phyloP scores from a whole-genome alignment of 2,329 filamentous ascomycete species.

The Aspergillus piperis region DNA sequence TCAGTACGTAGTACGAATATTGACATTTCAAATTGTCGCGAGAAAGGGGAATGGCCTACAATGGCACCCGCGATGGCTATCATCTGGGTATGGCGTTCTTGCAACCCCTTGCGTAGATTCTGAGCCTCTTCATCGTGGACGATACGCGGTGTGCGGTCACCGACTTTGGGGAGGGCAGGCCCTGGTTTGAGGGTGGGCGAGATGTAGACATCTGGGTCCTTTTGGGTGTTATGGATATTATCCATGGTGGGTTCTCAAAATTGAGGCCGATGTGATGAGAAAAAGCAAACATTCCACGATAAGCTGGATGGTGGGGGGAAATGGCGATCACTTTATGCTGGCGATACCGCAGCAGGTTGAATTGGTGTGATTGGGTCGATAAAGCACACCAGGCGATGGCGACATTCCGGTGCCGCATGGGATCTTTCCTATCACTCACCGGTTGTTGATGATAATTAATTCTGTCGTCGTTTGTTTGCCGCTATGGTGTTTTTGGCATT shows the following conservation, averaged over 20 bases:
- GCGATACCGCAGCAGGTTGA: not conserved
- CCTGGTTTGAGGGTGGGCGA: not conserved
- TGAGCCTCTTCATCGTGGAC: constrained; percentile 48
- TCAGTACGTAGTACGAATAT: no score
- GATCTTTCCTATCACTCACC: not conserved
- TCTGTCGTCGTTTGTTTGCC: no score
- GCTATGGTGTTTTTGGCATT: no score
- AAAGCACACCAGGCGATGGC: not conserved
- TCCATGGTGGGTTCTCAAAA: not conserved
- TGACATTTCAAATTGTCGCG: no score
- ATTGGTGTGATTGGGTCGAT: not conserved
- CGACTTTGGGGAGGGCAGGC: not conserved
- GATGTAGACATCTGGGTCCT: not conserved
- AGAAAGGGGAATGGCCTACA: constrained; percentile 22
- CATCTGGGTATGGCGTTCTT: constrained; percentile 49
- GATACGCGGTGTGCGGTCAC: constrained; percentile 14
- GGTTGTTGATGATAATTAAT: not conserved
- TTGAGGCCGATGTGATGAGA: not conserved
- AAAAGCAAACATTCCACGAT: not conserved
- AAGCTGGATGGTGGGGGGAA: not conserved
- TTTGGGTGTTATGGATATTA: not conserved
- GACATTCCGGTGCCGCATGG: not conserved
- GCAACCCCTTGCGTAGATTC: constrained; percentile 47
- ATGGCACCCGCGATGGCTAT: constrained; percentile 50
- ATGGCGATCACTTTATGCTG: not conserved